Conservation (phyloP, 805 yeast genomes). For the Saccharomycopsis oosterbeekiorum region DNA sequence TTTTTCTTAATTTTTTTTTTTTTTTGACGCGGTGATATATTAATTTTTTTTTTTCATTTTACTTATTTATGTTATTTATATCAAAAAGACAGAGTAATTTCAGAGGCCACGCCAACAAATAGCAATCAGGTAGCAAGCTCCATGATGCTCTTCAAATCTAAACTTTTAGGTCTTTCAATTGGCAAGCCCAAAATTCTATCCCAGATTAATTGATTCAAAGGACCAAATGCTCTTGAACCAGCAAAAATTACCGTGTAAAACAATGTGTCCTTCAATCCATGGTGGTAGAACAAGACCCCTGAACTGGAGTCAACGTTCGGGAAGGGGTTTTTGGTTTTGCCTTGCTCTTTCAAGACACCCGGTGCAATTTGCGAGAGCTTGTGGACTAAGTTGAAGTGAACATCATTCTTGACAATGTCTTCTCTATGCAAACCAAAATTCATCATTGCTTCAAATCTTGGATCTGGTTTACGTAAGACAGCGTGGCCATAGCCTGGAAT, state of each 20-base stretch:
- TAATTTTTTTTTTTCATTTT: too few species aligned
- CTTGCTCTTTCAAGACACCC: constrained; percentile 62
- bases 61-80: too few species aligned
- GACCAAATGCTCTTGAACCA: constrained; percentile 74
- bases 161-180: constrained; percentile 66
- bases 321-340: constrained; percentile 78
- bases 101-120: too few species aligned
- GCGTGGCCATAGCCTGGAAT: constrained; percentile 89
- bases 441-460: constrained; percentile 67
- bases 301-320: constrained; percentile 79
- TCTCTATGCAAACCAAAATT: constrained; percentile 48
- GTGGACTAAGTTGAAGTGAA: constrained; percentile 56
- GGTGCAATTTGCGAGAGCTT: constrained; percentile 65
- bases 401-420: constrained; percentile 48
- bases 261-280: constrained; percentile 62
- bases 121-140: neutral
- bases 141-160: constrained; percentile 19
- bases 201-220: constrained; percentile 68
- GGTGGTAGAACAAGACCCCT: constrained; percentile 71
- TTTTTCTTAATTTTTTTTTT: too few species aligned
- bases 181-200: constrained; percentile 72
- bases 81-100: too few species aligned
- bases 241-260: constrained; percentile 79
- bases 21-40: too few species aligned
- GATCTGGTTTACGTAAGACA: constrained; percentile 74